Evolutionary conservation across 768 basidiomycete species (phyloP).

Genomic region (Lactarius akahatsu): DNA sequence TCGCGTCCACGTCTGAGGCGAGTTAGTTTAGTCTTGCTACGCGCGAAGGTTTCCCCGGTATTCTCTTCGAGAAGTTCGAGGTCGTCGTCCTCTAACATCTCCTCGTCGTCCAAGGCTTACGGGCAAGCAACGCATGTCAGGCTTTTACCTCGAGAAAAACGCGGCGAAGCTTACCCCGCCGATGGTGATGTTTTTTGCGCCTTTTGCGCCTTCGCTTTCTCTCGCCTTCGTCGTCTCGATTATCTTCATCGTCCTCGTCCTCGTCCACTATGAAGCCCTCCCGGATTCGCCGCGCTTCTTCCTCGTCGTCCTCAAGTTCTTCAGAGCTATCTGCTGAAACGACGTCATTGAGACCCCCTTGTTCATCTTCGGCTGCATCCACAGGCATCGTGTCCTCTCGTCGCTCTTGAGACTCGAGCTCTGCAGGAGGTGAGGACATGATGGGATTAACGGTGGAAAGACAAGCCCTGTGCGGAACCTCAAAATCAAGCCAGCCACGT

Average conservation of each 20-base stretch:
- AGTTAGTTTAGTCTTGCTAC: constrained; percentile 62
- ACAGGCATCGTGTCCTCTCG: constrained; percentile 65
- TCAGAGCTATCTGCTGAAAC: constrained; percentile 82
- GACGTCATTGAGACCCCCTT: constrained; percentile 55
- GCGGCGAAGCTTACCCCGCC: constrained; percentile 47
- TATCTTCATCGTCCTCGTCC: constrained; percentile 82
- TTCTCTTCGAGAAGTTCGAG: constrained; percentile 83
- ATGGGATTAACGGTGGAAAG: constrained; percentile 29
- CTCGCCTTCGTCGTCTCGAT: constrained; percentile 56
- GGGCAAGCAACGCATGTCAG: constrained; percentile 15
- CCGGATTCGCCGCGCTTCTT: constrained; percentile 73
- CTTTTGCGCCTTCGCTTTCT: constrained; percentile 60
- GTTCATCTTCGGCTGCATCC: constrained; percentile 46
- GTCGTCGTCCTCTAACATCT: constrained; percentile 77
- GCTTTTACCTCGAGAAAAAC: constrained; percentile 19
- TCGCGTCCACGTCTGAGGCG: constrained; percentile 72
- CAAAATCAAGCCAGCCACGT: constrained; percentile 15
- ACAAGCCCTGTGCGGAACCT: constrained; percentile 7
- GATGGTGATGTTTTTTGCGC: constrained; percentile 66
- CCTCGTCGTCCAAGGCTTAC: constrained; percentile 53
- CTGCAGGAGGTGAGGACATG: constrained; percentile 56
- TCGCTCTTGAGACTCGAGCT: constrained; percentile 36
- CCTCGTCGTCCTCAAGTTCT: constrained; percentile 88
- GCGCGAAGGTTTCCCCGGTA: constrained; percentile 69
- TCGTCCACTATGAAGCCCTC: constrained; percentile 94